Base-by-base conservation (phyloP, 805 yeast species). In the Candida boleticola region DNA sequence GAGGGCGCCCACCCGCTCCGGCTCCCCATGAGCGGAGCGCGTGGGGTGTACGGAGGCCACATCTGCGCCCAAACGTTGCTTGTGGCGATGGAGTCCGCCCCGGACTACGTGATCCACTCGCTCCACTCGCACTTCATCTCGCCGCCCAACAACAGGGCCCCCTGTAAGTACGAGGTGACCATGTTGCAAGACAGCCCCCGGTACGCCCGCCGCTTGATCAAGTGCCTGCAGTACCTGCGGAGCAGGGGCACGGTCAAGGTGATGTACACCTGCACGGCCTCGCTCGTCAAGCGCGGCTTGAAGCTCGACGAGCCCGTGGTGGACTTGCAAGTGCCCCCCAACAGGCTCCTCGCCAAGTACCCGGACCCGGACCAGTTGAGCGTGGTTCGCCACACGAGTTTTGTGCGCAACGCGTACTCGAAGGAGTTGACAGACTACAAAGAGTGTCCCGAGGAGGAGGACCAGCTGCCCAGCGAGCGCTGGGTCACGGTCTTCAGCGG, bases 31-130 rank as follows among this genome's bases (percentile, higher is more conserved):
- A 41, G 48, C 3, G 74, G 78, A 0, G 83, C 85, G 2, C 63
- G 83, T 34, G 88, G 87, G 1, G 77, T 83, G 0, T 83, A 82
- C 62, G 89, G 89, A 2, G 89, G 90, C 7, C 79, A 82, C 16
- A 63, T 79, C 33, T 79, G 81, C 14, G 85, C 86, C 0, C 89
- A 83, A 51, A 66, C 88, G 2, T 59, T 83, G 3, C 57, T 75
- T 44, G 87, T 86, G 4, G 81, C 84, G 2, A 63, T 82, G 26
- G 67, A 72, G 37, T 74, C 80, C 5, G 62, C 71, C 1, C 64
- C 57, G 9, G 49, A 49, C 27, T 58, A 52, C 25, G 67, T 79
- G 4, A 89, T 89, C 1, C 71, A 76, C 26, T 76, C 87, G 9
- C 61, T 81, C 42, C 89, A 83, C 54, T 72, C 82, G 14, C 80